Conservation (phyloP, 192 early-diverging fungal genomes). For the Radiomyces spectabilis region DNA sequence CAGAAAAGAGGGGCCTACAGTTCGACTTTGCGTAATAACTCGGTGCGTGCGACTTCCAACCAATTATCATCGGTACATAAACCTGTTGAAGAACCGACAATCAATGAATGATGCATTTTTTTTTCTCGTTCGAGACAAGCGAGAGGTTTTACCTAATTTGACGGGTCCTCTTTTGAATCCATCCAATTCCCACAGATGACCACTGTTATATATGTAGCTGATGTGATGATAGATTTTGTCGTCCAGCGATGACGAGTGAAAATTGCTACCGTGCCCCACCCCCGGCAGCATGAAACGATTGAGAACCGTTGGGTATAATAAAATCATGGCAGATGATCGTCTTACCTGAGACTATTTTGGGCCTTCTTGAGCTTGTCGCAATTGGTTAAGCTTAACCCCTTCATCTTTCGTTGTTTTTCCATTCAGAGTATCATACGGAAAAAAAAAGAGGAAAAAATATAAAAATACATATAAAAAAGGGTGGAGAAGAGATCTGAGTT, state of each 20-base stretch:
- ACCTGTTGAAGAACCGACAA: constrained; percentile 15
- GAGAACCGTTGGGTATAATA: no score
- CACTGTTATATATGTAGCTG: constrained; percentile 48
- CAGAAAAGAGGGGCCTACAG: constrained; percentile 9
- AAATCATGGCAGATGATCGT: no score
- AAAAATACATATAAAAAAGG: no score
- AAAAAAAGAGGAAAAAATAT: no score
- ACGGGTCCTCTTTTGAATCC: constrained; percentile 49
- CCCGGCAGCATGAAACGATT: no score
- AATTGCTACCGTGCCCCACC: no score
- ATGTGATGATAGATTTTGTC: constrained; percentile 56
- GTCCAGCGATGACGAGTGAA: no score
- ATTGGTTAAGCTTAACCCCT: constrained; percentile 1
- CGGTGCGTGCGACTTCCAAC: constrained; percentile 38
- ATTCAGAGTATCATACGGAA: no score
- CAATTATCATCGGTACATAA: constrained; percentile 42
- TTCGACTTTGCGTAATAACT: constrained; percentile 14
- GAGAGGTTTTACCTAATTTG: constrained; percentile 28
- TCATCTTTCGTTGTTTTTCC: no score
- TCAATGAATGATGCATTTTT: background rate
- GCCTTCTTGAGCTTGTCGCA: no score
- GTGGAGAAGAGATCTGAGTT: no score
- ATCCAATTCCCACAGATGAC: constrained; percentile 60
- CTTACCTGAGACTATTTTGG: no score
- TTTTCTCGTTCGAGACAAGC: background rate